phyloP scores from a whole-genome alignment of 1,139 yeast genomes.

The Hansenula sp. region DNA sequence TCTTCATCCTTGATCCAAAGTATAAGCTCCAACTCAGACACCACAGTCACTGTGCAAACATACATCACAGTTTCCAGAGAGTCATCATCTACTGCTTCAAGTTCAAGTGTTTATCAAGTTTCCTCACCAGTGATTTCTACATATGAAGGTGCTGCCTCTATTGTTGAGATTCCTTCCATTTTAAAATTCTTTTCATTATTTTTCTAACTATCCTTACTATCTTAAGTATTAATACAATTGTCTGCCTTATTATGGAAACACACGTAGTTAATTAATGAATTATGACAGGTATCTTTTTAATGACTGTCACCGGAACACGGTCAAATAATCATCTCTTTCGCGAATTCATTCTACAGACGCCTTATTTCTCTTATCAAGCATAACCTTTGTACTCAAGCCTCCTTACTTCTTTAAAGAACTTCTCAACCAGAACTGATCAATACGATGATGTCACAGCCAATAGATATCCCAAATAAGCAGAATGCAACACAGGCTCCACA shows the following conservation, averaged over 20 bases:
- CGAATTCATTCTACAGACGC: too few species aligned
- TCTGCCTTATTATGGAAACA: too few species aligned
- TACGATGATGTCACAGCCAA: not conserved
- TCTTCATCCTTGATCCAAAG: not conserved
- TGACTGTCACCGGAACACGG: too few species aligned
- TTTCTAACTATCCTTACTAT: not conserved
- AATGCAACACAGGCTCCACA: not conserved
- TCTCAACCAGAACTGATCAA: not conserved
- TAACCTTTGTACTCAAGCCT: too few species aligned
- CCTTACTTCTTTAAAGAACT: too few species aligned
- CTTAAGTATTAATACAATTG: too few species aligned
- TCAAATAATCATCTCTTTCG: too few species aligned
- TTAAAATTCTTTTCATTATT: constrained; percentile 1
- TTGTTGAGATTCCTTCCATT: not conserved
- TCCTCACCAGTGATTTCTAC: constrained; percentile 3
- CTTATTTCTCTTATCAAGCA: too few species aligned
- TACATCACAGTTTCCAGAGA: constrained; percentile 2
- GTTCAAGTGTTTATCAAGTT: too few species aligned
- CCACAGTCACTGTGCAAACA: not conserved
- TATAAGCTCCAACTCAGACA: not conserved
- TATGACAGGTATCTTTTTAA: too few species aligned
- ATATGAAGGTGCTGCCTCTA: constrained; percentile 3
- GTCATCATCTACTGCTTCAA: not conserved
- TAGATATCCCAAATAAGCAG: not conserved
- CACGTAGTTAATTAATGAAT: too few species aligned